These are phyloP conservation scores for Emmonsia crescens DNA, from an alignment of 2,329 filamentous ascomycete species.

Conservation along the genomic window DNA sequence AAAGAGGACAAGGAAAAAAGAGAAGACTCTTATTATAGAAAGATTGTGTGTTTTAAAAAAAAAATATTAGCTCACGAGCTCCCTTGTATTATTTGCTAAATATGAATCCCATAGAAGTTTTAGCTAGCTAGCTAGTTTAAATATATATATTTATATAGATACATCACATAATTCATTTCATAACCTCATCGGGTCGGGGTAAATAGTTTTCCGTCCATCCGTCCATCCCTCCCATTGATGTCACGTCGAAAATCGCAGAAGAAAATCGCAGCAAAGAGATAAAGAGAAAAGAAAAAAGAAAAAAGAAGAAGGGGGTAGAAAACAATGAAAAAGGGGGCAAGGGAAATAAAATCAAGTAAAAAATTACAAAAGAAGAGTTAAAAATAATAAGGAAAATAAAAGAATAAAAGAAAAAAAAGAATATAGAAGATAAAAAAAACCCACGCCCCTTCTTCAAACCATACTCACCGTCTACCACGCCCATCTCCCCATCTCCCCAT, in stretches of 20 bases:
- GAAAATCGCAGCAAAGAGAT: background rate
- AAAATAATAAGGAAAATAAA: slow-evolving; percentile 1
- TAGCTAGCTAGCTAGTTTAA: too few species aligned
- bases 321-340: background rate
- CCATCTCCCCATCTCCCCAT: too few species aligned
- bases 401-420: background rate
- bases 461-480: background rate
- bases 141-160: background rate
- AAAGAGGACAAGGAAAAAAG: background rate
- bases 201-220: background rate
- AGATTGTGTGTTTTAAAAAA: too few species aligned
- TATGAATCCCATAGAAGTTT: too few species aligned
- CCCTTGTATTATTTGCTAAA: background rate
- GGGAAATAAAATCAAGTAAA: background rate
- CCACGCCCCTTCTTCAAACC: background rate
- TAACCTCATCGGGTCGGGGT: background rate
- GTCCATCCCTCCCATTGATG: background rate
- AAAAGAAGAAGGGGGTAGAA: background rate
- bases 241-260: background rate
- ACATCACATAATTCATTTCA: background rate
- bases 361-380: background rate
- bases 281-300: background rate
- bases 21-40: background rate
- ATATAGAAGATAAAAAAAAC: background rate
- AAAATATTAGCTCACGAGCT: too few species aligned